Evolutionary conservation across 2,329 filamentous ascomycete genomes (phyloP), one percentile per base, ranked within the genome.

Genomic region (Leptographium radiaticola): DNA sequence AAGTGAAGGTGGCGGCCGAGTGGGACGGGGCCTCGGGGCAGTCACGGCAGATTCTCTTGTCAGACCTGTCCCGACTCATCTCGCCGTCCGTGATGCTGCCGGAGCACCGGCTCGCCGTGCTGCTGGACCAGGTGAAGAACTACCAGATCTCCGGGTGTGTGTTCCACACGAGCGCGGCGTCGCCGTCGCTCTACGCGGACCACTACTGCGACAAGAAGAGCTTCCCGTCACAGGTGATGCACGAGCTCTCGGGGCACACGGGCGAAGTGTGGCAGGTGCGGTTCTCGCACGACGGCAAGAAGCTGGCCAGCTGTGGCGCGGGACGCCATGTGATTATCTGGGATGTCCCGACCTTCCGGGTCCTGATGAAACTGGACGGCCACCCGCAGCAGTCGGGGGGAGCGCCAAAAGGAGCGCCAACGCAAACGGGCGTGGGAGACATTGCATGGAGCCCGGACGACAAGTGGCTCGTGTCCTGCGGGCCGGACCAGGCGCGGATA

Each of bases 61-160:
- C 87, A 0, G 81, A 93, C 56, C 71, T 97, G 38, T 95, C 90
- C 30, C 88, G 87, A 73, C 95, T 82, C 54, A 95, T 98, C 66
- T 95, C 93, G 1, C 91, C 93, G 0, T 93, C 89, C 5, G 87
- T 95, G 46, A 97, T 98, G 90, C 86, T 98, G 53, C 93, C 93
- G 1, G 88, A 95, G 64, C 87, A 93, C 66, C 84, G 93, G 8
- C 74, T 98, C 46, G 88, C 89, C 2, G 77, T 83, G 38, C 73
- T 98, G 16, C 72, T 98, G 52, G 77, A 90, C 55, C 83, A 94
- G 59, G 83, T 95, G 40, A 95, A 96, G 65, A 77, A 84, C 57
- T 81, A 77, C 58, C 91, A 96, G 70, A 87, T 96, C 55, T 79
- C 83, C 51, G 80, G 79, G 34, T 98, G 93, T 65, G 71, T 90